Base-by-base conservation (phyloP, 108 stramenopile genomes). In the Nitzschia putrida region DNA sequence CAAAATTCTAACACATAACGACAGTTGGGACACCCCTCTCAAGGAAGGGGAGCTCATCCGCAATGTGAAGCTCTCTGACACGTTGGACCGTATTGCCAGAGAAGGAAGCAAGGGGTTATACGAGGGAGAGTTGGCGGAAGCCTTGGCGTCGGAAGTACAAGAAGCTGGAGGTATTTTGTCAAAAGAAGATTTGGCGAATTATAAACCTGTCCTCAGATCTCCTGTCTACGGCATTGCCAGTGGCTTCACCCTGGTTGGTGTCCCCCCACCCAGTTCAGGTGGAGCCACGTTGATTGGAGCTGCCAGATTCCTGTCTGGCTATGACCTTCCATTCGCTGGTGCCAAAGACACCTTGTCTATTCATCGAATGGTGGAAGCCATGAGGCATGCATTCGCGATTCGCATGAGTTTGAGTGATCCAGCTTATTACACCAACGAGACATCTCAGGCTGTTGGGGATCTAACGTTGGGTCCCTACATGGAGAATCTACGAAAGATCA, bases 371-470 rank as follows among this genome's bases (percentile, higher is more conserved):
- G 83, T 83, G 0, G 93, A 95, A 70, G 90, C 88, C 6, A 69
- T 83, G 61, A 69, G 82, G 34, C 90, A 95, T 61, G 89, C 79
- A 0, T 95, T 95, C 77, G 80, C 90, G 0, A 92, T 95, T 54
- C 84, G 93, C 7, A 92, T 95, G 91, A 80, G 81, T 0, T 53
- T 95, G 76, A 83, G 84, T 52, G 94, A 95, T 69, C 94, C 94
- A 13, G 79, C 52, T 11, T 92, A 79, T 64, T 71, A 85, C 11
- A 56, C 37, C 14, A 84, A 65, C 53, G 38, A 26, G 0, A 70
- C 53, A 0, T 49, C 68, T 9, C 72, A 76, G 57, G 89, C 86
- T 4, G 80, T 84, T 5, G 55, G 66, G 12, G 90, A 89, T 60
- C 51, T 95, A 16, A 66, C 86, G 1, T 11, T 34, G 24, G 77